Conservation (phyloP, 129 eudicot genomes). For the Artemisia argyi region DNA sequence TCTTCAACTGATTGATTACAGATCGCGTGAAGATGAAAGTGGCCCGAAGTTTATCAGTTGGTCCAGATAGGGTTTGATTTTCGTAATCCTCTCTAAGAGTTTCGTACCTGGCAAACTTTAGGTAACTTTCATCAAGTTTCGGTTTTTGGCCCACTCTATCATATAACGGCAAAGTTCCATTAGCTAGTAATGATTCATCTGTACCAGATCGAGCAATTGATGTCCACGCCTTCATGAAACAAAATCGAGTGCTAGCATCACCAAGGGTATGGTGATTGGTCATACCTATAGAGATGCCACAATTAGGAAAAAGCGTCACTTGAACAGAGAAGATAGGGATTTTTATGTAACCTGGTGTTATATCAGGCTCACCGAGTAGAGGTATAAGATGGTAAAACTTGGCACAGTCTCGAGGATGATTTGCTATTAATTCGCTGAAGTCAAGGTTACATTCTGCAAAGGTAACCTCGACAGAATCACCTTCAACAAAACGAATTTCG, state of each 20-base stretch:
- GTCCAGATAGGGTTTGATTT: conserved; percentile 11
- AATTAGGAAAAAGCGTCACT: conserved; percentile 39
- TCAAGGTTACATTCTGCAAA: conserved; percentile 29
- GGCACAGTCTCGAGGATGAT: conserved; percentile 27
- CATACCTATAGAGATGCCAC: conserved; percentile 25
- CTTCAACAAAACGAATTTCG: conserved; percentile 19
- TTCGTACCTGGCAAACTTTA: neutral
- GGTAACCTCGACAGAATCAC: conserved; percentile 29
- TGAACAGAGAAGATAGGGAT: conserved; percentile 38
- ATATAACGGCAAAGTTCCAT: conserved; percentile 29
- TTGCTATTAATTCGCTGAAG: conserved; percentile 27
- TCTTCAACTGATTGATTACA: neutral
- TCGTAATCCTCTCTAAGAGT: neutral
- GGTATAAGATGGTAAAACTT: conserved; percentile 29
- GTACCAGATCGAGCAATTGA: conserved; percentile 24
- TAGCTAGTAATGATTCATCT: conserved; percentile 14
- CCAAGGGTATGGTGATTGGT: conserved; percentile 15
- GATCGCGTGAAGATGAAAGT: conserved; percentile 12
- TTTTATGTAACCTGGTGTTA: neutral
- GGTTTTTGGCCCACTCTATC: conserved; percentile 36
- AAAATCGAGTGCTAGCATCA: conserved; percentile 8
- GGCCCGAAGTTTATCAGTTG: conserved; percentile 34
- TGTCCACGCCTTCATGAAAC: conserved; percentile 20
- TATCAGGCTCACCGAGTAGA: conserved; percentile 7
- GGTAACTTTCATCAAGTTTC: neutral